Evolutionary conservation across 1,284 basidiomycete genomes (phyloP).

Genomic region (Tilletiopsis washingtonensis): DNA sequence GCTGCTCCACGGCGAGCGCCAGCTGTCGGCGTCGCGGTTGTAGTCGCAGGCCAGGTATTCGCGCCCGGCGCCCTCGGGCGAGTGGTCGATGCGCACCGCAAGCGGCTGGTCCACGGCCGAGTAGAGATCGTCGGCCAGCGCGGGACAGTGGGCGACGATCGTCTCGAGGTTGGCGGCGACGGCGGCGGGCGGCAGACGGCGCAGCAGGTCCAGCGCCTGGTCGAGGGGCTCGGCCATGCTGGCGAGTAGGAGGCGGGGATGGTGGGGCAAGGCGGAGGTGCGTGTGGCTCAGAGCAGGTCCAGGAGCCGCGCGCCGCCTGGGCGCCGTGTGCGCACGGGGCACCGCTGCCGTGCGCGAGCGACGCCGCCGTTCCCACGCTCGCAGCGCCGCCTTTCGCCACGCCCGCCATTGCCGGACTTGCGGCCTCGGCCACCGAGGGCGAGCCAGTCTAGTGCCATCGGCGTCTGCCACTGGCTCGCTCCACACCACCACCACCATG

Average conservation of each 20-base stretch:
- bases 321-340: too few relatives aligned
- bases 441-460: too few relatives aligned
- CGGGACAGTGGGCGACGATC: conserved; percentile 64
- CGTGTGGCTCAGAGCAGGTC: too few relatives aligned
- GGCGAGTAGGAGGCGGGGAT: not conserved
- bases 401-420: too few relatives aligned
- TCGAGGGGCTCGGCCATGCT: conserved; percentile 30
- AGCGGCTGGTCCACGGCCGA: conserved; percentile 93
- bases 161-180: conserved; percentile 79
- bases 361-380: too few relatives aligned
- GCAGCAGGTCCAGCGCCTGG: conserved; percentile 72
- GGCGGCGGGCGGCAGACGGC: conserved; percentile 84
- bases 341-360: too few relatives aligned
- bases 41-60: conserved; percentile 96
- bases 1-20: conserved; percentile 94
- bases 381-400: too few relatives aligned
- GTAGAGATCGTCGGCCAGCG: conserved; percentile 88
- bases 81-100: conserved; percentile 67
- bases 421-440: too few relatives aligned
- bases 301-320: too few relatives aligned
- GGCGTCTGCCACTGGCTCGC: too few relatives aligned
- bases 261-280: not conserved
- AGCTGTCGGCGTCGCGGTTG: conserved; percentile 91
- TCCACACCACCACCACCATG: too few relatives aligned
- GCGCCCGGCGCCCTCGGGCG: conserved; percentile 57